These are phyloP conservation scores for Aphanomyces cochlioides DNA, from an alignment of 352 stramenopile genomes.

Conservation along the genomic window DNA sequence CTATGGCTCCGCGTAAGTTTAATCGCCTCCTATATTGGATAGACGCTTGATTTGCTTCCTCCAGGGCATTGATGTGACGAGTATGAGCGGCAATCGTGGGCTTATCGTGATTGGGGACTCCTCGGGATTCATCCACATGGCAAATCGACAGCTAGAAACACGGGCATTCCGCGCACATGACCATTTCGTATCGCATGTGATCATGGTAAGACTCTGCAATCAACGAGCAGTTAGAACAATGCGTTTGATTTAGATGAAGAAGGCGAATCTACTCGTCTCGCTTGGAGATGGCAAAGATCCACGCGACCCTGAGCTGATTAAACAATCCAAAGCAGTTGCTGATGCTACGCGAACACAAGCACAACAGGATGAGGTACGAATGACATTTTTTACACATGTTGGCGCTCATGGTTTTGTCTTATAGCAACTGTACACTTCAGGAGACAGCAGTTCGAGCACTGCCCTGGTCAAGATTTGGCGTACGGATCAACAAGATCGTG, in stretches of 20 bases:
- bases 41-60: constrained; percentile 23
- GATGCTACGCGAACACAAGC: constrained; percentile 59
- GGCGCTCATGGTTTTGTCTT: not conserved
- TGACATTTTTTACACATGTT: not conserved
- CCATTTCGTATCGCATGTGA: constrained; percentile 82
- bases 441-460: constrained; percentile 60
- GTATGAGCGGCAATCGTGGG: constrained; percentile 82
- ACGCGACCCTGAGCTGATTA: constrained; percentile 63
- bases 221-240: constrained; percentile 1
- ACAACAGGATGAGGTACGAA: constrained; percentile 48
- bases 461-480: constrained; percentile 81
- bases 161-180: constrained; percentile 83
- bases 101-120: constrained; percentile 81
- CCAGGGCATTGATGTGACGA: constrained; percentile 80
- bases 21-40: not conserved
- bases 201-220: constrained; percentile 52
- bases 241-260: constrained; percentile 60
- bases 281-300: constrained; percentile 84
- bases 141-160: constrained; percentile 75
- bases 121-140: constrained; percentile 77
- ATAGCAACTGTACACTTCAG: constrained; percentile 58
- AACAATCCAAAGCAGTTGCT: constrained; percentile 74
- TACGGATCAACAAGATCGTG: constrained; percentile 84
- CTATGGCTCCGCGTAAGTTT: constrained; percentile 76
- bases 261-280: constrained; percentile 81